Evolutionary conservation across 2,329 filamentous ascomycete species (phyloP).

Genomic region (Colletotrichum zoysiae): DNA sequence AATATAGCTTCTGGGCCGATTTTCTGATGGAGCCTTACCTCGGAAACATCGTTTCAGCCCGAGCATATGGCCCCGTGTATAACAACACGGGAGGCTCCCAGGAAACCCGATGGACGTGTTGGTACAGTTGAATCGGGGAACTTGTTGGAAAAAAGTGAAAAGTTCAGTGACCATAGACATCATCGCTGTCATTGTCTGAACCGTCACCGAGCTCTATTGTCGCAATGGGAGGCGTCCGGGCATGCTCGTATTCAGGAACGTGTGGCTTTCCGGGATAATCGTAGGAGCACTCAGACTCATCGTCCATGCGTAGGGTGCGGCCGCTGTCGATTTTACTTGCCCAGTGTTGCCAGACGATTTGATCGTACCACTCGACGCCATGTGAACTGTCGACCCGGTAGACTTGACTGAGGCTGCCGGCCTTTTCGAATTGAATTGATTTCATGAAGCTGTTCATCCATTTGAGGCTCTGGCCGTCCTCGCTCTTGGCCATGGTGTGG

Average conservation of each 20-base stretch:
- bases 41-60: neutral
- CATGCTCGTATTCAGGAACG: neutral
- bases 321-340: slow-evolving; percentile 19
- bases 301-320: slow-evolving; percentile 4
- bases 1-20: too few species aligned
- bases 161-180: neutral
- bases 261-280: slow-evolving; percentile 34
- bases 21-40: too few species aligned
- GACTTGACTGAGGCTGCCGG: slow-evolving; percentile 27
- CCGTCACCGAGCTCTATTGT: neutral
- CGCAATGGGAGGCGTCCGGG: neutral
- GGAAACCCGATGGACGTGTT: too few species aligned
- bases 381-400: slow-evolving; percentile 23
- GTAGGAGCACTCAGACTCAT: slow-evolving; percentile 39
- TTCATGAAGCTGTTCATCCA: slow-evolving; percentile 32
- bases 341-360: slow-evolving; percentile 36
- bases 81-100: too few species aligned
- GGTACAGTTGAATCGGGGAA: neutral
- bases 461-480: slow-evolving; percentile 12
- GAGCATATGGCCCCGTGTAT: neutral
- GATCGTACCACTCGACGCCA: slow-evolving; percentile 34
- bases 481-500: slow-evolving; percentile 26
- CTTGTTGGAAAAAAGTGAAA: too few species aligned
- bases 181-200: slow-evolving; percentile 5
- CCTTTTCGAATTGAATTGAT: slow-evolving; percentile 33